Evolutionary conservation across 176 grass and related monocot species (phyloP).

Genomic region (Aegilops speltoides): DNA sequence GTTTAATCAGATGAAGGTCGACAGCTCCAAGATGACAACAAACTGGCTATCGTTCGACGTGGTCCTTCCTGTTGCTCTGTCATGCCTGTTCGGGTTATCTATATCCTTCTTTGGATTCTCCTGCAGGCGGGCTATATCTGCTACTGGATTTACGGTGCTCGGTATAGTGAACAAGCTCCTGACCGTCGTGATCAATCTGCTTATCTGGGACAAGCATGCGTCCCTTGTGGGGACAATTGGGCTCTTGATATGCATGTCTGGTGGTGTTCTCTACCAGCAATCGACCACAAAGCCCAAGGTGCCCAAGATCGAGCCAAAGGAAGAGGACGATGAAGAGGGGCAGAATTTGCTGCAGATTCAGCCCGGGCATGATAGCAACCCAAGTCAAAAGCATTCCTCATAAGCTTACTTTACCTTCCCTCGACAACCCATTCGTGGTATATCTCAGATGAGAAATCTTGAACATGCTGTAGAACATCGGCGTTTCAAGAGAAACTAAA

Average conservation of each 20-base stretch:
- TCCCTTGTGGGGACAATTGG: conserved; percentile 65
- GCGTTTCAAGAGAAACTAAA: neutral
- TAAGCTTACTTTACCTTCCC: conserved; percentile 8
- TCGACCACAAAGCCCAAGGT: conserved; percentile 67
- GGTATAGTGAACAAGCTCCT: conserved; percentile 86
- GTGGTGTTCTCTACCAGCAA: conserved; percentile 74
- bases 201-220: conserved; percentile 82
- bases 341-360: conserved; percentile 66
- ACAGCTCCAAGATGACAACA: conserved; percentile 55
- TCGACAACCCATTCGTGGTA: conserved; percentile 3
- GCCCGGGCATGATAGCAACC: conserved; percentile 25
- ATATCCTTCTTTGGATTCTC: conserved; percentile 93
- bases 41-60: conserved; percentile 73
- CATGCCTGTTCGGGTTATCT: conserved; percentile 70
- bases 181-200: conserved; percentile 68
- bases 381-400: conserved; percentile 25
- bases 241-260: conserved; percentile 77
- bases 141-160: conserved; percentile 77
- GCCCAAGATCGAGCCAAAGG: conserved; percentile 45
- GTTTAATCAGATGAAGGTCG: conserved; percentile 67
- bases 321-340: conserved; percentile 66
- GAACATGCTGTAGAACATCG: neutral
- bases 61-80: conserved; percentile 72
- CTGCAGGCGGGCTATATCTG: conserved; percentile 77
- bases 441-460: neutral